These are phyloP conservation scores for Tolypocladium tundrense DNA, from an alignment of 2,329 filamentous ascomycete genomes.

Conservation along the genomic window DNA sequence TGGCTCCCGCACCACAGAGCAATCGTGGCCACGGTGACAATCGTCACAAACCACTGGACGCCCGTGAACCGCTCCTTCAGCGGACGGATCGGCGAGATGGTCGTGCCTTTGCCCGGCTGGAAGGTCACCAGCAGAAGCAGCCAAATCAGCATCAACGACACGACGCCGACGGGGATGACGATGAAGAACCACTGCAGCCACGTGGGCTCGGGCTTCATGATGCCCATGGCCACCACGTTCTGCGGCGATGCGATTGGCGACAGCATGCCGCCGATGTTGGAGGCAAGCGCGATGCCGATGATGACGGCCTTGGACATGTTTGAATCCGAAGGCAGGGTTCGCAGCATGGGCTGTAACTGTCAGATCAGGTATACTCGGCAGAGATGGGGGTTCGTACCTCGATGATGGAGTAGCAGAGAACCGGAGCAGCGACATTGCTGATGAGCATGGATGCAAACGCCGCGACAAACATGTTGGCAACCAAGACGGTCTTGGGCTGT, in stretches of 20 bases:
- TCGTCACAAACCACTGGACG: slow-evolving; percentile 84
- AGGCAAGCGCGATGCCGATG: slow-evolving; percentile 86
- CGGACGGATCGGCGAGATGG: slow-evolving; percentile 82
- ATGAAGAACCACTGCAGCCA: slow-evolving; percentile 99
- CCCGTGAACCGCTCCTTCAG: slow-evolving; percentile 83
- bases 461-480: slow-evolving; percentile 98
- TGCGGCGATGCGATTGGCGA: slow-evolving; percentile 96
- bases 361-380: slow-evolving; percentile 3
- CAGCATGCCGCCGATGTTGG: slow-evolving; percentile 92
- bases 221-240: slow-evolving; percentile 91
- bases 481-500: slow-evolving; percentile 72
- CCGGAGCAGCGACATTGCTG: slow-evolving; percentile 93
- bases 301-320: slow-evolving; percentile 93
- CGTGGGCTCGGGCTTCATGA: slow-evolving; percentile 84
- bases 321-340: slow-evolving; percentile 82
- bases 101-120: slow-evolving; percentile 72
- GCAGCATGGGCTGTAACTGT: slow-evolving; percentile 64
- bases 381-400: slow-evolving; percentile 46
- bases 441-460: slow-evolving; percentile 99
- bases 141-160: slow-evolving; percentile 87
- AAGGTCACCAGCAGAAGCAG: slow-evolving; percentile 75
- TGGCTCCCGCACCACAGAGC: slow-evolving; percentile 86
- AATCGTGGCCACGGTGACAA: slow-evolving; percentile 78
- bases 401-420: slow-evolving; percentile 95
- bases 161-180: slow-evolving; percentile 80